Evolutionary conservation across 305 asterid species (phyloP).

Genomic region (Plantago lanceolata): DNA sequence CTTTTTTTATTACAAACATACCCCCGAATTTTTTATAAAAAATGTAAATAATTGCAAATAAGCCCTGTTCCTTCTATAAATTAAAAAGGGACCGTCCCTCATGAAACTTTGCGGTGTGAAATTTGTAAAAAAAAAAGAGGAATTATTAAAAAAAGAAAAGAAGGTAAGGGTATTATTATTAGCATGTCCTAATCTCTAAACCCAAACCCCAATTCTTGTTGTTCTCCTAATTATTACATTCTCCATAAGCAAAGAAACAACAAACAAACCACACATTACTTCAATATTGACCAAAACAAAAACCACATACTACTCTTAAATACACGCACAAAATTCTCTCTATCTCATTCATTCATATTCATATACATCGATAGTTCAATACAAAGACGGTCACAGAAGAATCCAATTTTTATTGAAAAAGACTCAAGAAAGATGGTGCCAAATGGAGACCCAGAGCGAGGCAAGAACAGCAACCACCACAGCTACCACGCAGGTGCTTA

Average conservation of each 20-base stretch:
- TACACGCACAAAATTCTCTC: no score
- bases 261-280: neutral
- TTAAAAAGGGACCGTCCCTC: no score
- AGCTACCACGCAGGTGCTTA: slow-evolving; percentile 22
- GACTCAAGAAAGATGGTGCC: slow-evolving; percentile 30
- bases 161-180: no score
- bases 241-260: neutral
- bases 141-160: no score
- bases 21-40: no score
- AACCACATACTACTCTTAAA: neutral
- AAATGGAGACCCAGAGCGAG: slow-evolving; percentile 69
- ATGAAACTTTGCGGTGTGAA: no score
- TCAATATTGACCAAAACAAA: neutral
- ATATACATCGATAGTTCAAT: no score
- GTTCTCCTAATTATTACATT: neutral
- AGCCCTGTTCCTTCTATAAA: no score
- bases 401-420: neutral
- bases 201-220: neutral
- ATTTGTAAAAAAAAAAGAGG: no score
- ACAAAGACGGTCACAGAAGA: neutral
- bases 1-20: no score
- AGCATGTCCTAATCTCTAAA: neutral
- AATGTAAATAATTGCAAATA: no score
- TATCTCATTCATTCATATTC: no score
- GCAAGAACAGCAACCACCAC: slow-evolving; percentile 40